Percentiles rank a stretch among this genome's conserved stretches.
Evolutionary conservation across 1,284 basidiomycete species (phyloP).

Genomic region (Malassezia dermatis): DNA sequence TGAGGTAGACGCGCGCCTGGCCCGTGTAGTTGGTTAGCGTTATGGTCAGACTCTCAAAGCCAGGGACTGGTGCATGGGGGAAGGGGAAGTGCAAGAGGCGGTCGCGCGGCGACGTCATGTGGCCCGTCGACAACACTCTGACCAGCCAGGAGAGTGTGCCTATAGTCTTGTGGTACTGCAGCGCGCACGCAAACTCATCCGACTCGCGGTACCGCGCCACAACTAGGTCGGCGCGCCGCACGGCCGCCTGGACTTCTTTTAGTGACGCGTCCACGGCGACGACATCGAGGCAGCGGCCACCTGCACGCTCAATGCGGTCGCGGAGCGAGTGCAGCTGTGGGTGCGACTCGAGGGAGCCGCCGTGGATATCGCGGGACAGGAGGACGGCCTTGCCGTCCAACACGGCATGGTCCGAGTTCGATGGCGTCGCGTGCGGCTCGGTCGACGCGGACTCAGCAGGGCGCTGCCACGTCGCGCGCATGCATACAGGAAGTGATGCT

Average conservation of each 20-base stretch:
- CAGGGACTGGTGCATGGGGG: slow-evolving; percentile 49
- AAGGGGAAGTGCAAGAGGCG: slow-evolving; percentile 58
- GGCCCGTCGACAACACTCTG: slow-evolving; percentile 59
- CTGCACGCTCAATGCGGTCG: slow-evolving; percentile 9
- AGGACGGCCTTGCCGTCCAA: slow-evolving; percentile 23
- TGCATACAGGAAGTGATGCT: slow-evolving; percentile 23
- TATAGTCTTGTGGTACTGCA: slow-evolving; percentile 57
- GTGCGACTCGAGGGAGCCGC: slow-evolving; percentile 15
- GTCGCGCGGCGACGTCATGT: slow-evolving; percentile 59
- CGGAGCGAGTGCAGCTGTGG: slow-evolving; percentile 13
- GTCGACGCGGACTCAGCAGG: slow-evolving; percentile 20
- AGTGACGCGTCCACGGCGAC: slow-evolving; percentile 52
- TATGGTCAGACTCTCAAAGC: slow-evolving; percentile 55
- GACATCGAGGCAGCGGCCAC: slow-evolving; percentile 50
- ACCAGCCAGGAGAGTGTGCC: slow-evolving; percentile 73
- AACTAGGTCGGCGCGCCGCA: slow-evolving; percentile 56
- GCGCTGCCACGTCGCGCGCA: slow-evolving; percentile 19
- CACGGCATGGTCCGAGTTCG: slow-evolving; percentile 4
- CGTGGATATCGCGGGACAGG: slow-evolving; percentile 26
- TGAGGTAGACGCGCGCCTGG: slow-evolving; percentile 69
- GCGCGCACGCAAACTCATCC: slow-evolving; percentile 61
- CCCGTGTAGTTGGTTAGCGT: slow-evolving; percentile 81
- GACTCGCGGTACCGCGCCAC: slow-evolving; percentile 62
- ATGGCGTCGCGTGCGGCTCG: not conserved
- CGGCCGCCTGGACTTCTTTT: slow-evolving; percentile 23